Percentiles rank a stretch among this genome's conserved stretches.
phyloP scores from a whole-genome alignment of 768 basidiomycete species.

The Gloeostereum incarnatum region DNA sequence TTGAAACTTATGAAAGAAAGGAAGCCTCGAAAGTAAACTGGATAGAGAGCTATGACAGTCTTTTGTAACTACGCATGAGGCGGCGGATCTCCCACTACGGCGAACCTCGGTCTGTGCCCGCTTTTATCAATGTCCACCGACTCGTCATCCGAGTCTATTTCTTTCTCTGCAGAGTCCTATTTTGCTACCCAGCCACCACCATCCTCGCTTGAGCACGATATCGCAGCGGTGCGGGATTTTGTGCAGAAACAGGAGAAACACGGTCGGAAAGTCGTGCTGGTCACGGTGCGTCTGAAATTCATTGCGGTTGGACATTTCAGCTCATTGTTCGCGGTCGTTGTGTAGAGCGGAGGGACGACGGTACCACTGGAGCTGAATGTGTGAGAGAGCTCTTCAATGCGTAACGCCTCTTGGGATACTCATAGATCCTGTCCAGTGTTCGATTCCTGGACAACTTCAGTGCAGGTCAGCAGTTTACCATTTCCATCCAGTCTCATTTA shows the following conservation, averaged over 20 bases:
- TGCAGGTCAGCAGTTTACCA: slow-evolving; percentile 53
- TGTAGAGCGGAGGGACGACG: slow-evolving; percentile 94
- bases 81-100: no score
- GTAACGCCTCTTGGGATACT: slow-evolving; percentile 9
- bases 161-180: slow-evolving; percentile 84
- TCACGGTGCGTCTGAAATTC: slow-evolving; percentile 60
- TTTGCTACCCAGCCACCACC: slow-evolving; percentile 86
- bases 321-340: slow-evolving; percentile 5
- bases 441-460: slow-evolving; percentile 99
- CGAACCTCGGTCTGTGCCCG: no score
- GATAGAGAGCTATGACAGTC: no score
- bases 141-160: slow-evolving; percentile 21
- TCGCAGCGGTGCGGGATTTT: slow-evolving; percentile 58
- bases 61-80: no score
- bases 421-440: slow-evolving; percentile 47
- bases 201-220: slow-evolving; percentile 56
- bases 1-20: no score
- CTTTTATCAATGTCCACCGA: no score
- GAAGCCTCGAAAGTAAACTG: no score
- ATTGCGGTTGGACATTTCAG: slow-evolving; percentile 7
- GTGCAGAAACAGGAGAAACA: slow-evolving; percentile 54
- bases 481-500: slow-evolving; percentile 6
- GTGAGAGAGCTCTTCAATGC: slow-evolving; percentile 43
- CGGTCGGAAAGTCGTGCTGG: slow-evolving; percentile 77
- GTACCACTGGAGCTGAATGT: slow-evolving; percentile 98